Base-by-base conservation (phyloP, 768 basidiomycete genomes). In the Trametes punicea region DNA sequence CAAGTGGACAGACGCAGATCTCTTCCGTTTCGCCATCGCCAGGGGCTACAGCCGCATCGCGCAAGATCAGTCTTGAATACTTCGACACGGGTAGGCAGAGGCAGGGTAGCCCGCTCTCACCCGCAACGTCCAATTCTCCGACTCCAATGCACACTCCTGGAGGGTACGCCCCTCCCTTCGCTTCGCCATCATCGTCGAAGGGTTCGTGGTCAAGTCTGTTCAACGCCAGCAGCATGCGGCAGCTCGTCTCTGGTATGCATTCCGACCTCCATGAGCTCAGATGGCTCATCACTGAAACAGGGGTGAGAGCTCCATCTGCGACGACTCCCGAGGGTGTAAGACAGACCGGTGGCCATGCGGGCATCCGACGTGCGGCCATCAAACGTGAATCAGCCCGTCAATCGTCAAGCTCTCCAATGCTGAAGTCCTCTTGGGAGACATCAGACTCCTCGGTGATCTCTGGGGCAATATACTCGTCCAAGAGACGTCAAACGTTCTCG, bases 171-270 rank as follows among this genome's bases (percentile, higher is more conserved):
- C 66, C 77, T 63, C 81, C 36, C 72, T 77, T 41, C 13, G 73
- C 82, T 0, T 84, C 85, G 0, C 79, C 71, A 42, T 83, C 87
- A 3, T 90, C 90, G 18, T 67, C 67, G 2, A 77, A 83, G 40
- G 88, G 83, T 8, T 90, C 90, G 0, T 92, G 90, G 90, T 87
- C 88, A 0, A 90, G 83, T 63, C 65, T 92, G 10, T 88, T 90
- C 67, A 85, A 83, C 56, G 73, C 87, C 0, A 81, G 80, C 16
- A 79, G 75, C 39, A 74, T 90, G 70, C 77, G 85, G 25, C 85
- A 89, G 53, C 81, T 91, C 55, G 83, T 90, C 61, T 75, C 76
- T 10, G 81, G 84, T 29, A 76, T 72, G 18, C 38, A 40, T 51
- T 33, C 53, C 34, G 42, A 63, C 33, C 44, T 55, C 21, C 54